Evolutionary conservation across 495 filamentous ascomycete genomes (phyloP), one percentile per base, ranked within the genome.

Genomic region (Pseudoneurospora amorphoporcata): DNA sequence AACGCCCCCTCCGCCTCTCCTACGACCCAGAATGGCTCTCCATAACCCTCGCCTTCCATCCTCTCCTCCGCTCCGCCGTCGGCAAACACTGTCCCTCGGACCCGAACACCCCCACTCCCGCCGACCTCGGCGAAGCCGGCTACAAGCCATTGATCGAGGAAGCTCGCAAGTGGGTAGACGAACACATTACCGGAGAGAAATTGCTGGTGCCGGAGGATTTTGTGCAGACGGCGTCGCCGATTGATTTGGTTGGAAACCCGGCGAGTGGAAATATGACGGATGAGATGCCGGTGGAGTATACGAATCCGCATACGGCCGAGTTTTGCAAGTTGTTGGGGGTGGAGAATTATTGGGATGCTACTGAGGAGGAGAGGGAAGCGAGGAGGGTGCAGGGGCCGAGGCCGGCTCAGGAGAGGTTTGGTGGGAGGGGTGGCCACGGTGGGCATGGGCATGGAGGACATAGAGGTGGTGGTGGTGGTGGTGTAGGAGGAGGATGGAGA

Each of bases 1-100:
- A 71, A 58, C 78, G 76, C 8, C 80, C 75, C 16, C 81, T 77
- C 73, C 77, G 79, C 7, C 87, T 98, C 4, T 80, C 88, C 40
- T 98, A 98, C 79, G 95, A 99, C 79, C 89, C 90, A 39, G 95
- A 99, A 83, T 99, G 94, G 94, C 88, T 98, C 4, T 91, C 95
- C 8, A 97, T 99, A 74, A 92, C 90, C 2, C 93, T 94, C 16
- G 90, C 90, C 2, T 94, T 97, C 76, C 88, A 90, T 37, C 72
- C 84, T 0, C 83, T 88, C 41, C 82, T 93, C 3, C 76, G 79
- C 6, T 81, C 94, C 41, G 91, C 90, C 38, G 53, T 35, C 53
- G 53, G 53, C 53, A 35, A 61, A 35, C 53, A 61, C 29, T 61
- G 53, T 0, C 53, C 53, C 1, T 61, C 29, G 12, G 83, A 92